These are phyloP conservation scores for Aquilaria sinensis DNA, from an alignment of 345 rosid species.

Conservation along the genomic window DNA sequence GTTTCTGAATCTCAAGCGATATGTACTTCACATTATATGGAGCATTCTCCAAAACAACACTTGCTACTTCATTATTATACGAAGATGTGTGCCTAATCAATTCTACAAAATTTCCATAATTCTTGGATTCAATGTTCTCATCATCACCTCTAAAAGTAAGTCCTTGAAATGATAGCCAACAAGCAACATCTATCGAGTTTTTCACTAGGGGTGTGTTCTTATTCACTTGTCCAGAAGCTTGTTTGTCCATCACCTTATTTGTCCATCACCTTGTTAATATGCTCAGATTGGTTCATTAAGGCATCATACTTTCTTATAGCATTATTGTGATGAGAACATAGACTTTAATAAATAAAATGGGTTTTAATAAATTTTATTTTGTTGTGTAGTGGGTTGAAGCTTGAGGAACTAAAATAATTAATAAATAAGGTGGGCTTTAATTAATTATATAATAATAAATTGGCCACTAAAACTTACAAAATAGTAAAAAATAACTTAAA, in stretches of 20 bases:
- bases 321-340: no score
- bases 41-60: neutral
- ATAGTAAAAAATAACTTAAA: no score
- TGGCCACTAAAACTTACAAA: no score
- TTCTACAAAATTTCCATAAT: constrained; percentile 3
- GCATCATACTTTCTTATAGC: neutral
- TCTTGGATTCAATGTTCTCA: neutral
- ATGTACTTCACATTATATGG: constrained; percentile 4
- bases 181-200: neutral
- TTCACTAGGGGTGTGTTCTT: neutral
- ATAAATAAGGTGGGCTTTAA: no score
- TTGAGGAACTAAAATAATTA: no score
- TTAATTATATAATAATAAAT: no score
- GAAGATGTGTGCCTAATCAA: neutral
- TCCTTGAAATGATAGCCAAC: neutral
- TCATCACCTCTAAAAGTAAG: constrained; percentile 4
- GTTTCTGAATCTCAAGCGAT: neutral
- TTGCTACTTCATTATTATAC: neutral
- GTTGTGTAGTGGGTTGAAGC: no score
- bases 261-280: neutral
- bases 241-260: neutral
- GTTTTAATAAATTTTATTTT: no score
- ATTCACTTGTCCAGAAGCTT: neutral
- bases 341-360: no score
- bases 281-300: neutral